These are phyloP conservation scores for Melanogaster broomeanus DNA, from an alignment of 768 basidiomycete species.

Conservation along the genomic window DNA sequence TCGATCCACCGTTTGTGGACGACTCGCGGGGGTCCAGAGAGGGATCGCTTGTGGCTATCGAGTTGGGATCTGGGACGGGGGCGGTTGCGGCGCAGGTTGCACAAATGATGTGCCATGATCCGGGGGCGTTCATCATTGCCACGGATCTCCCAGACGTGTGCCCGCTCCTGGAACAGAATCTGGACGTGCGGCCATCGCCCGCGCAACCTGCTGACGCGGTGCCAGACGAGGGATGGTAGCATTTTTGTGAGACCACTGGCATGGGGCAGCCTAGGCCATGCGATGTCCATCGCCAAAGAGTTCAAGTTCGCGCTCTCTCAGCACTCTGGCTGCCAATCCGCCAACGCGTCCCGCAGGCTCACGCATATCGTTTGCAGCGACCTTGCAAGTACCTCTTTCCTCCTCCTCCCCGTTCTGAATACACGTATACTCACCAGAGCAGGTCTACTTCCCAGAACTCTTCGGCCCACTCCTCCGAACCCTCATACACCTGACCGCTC, in stretches of 20 bases:
- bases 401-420: not conserved
- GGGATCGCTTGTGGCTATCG: constrained; percentile 47
- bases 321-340: constrained; percentile 1
- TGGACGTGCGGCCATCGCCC: constrained; percentile 7
- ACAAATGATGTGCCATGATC: constrained; percentile 34
- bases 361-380: constrained; percentile 85
- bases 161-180: constrained; percentile 47
- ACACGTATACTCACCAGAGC: constrained; percentile 1
- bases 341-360: constrained; percentile 17
- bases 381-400: constrained; percentile 52
- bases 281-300: constrained; percentile 39
- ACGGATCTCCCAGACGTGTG: constrained; percentile 83
- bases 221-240: constrained; percentile 20
- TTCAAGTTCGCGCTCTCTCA: constrained; percentile 38
- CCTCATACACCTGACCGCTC: constrained; percentile 69
- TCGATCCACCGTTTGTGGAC: constrained; percentile 54
- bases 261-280: constrained; percentile 65
- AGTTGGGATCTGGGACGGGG: constrained; percentile 82
- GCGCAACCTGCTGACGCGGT: too few relatives aligned
- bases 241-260: constrained; percentile 57
- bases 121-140: constrained; percentile 40
- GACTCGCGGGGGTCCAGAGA: not conserved
- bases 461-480: constrained; percentile 75
- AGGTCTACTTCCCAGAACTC: constrained; percentile 88
- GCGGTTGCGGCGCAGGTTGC: constrained; percentile 55